Base-by-base conservation (phyloP, 1,284 basidiomycete species). In the Ceratobasidium sp. region DNA sequence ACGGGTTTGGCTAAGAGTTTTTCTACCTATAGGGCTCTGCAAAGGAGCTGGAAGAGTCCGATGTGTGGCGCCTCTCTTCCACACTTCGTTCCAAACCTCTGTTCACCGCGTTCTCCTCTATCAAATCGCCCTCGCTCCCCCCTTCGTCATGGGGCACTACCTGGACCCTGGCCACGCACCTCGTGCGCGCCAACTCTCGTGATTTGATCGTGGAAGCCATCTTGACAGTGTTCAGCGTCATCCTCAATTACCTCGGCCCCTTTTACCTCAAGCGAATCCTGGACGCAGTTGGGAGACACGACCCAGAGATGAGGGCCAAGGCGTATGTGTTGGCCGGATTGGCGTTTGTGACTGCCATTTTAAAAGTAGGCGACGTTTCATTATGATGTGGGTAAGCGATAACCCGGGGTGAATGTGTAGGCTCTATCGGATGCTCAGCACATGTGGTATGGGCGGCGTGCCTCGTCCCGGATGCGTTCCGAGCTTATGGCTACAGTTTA, bases 401-500 rank as follows among this genome's bases (percentile, higher is more conserved):
- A 18, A 54, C 6, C 23, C 27, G 35, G 30, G n/a, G n/a, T n/a
- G n/a, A n/a, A 8, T 8, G 38, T 48, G 12, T 66, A 84, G 87
- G 89, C 90, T 0, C 86, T 94, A 82, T 87, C 89, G 0, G 94
- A 96, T 80, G 85, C 94, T 1, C 89, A 93, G 74, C 94, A 95
- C 82, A 86, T 96, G 1, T 96, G 93, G 92, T 90, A 89, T 80
- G 89, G 91, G 14, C 88, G 94, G 30, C 88, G 94, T n/a, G 92
- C 91, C 0, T 84, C 87, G 10, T 91, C 92, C 14, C 87, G 94
- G 27, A 89, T 93, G 30, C 89, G 92, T 18, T 88, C 90, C 4
- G 91, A 93, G 84, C 87, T 96, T 16, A 95, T 93, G 88, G 89
- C 93, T 0, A 87, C 93, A 0, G 93, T 98, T 74, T 98, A 97